Conservation (phyloP, 768 basidiomycete species). For the Serendipita sp. region DNA sequence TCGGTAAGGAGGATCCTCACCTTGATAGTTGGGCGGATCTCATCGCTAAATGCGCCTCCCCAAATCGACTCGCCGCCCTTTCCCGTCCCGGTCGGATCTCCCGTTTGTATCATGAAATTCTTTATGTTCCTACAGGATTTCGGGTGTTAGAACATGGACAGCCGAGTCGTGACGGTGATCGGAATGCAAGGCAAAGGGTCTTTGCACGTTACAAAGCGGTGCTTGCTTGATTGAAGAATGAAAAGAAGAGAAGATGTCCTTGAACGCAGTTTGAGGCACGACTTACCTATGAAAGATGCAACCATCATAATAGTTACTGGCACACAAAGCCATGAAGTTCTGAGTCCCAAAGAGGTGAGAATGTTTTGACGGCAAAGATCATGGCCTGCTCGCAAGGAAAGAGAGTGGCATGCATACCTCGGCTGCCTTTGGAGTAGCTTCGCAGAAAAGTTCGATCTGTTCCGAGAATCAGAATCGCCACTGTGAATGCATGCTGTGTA, state of each 20-base stretch:
- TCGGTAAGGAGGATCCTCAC: slow-evolving; percentile 29
- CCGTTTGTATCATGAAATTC: slow-evolving; percentile 91
- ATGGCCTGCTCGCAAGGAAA: background rate
- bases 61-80: slow-evolving; percentile 97
- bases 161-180: background rate
- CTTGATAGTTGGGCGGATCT: slow-evolving; percentile 87
- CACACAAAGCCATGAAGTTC: slow-evolving; percentile 94
- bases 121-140: slow-evolving; percentile 55
- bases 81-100: slow-evolving; percentile 77
- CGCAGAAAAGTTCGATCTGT: slow-evolving; percentile 94
- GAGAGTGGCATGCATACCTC: slow-evolving; percentile 39
- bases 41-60: slow-evolving; percentile 84
- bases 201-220: background rate
- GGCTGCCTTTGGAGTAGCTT: slow-evolving; percentile 86
- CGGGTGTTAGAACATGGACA: background rate
- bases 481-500: background rate
- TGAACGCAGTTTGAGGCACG: background rate
- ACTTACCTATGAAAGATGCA: slow-evolving; percentile 60
- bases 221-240: background rate
- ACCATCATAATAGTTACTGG: slow-evolving; percentile 70
- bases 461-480: background rate
- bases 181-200: background rate
- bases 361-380: background rate
- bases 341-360: slow-evolving; percentile 20
- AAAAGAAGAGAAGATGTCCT: background rate